A percentile compares a stretch with the other conserved stretches of the same genome.
Conservation (phyloP, 2,329 filamentous ascomycete species). For the Fusarium lyarnte region DNA sequence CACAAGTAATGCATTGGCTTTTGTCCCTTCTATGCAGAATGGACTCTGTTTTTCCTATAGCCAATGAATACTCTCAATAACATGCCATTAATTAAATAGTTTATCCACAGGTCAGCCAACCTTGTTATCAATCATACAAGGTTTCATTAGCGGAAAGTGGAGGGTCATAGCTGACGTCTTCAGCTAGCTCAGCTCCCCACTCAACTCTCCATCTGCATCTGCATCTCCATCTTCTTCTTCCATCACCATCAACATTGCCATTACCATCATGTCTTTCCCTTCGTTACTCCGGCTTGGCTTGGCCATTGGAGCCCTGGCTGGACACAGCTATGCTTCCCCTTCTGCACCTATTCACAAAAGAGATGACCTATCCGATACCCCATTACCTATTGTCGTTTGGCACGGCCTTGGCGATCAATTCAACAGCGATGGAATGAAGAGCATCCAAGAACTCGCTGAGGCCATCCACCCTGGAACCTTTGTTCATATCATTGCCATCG, state of each 20-base stretch:
- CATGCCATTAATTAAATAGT: too few species aligned
- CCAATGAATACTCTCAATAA: too few species aligned
- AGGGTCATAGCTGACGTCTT: conserved; percentile 34
- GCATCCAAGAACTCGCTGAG: conserved; percentile 76
- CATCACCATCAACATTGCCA: background rate
- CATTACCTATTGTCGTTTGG: conserved; percentile 93
- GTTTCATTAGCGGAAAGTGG: conserved; percentile 11
- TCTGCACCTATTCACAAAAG: conserved; percentile 33
- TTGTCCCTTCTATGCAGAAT: too few species aligned
- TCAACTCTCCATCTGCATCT: conserved; percentile 24
- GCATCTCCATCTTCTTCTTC: conserved; percentile 5
- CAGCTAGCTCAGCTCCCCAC: background rate
- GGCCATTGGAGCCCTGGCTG: conserved; percentile 46
- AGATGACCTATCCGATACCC: conserved; percentile 65
- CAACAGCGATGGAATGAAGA: conserved; percentile 76
- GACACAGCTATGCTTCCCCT: conserved; percentile 33
- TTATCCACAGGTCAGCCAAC: too few species aligned
- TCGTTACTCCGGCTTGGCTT: conserved; percentile 43
- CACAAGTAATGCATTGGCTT: too few species aligned
- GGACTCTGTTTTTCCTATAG: too few species aligned
- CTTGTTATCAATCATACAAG: too few species aligned
- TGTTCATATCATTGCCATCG: conserved; percentile 81
- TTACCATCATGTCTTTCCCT: conserved; percentile 19
- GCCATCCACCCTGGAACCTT: conserved; percentile 82
- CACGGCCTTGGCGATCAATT: conserved; percentile 84